Percentiles rank a stretch among this genome's conserved stretches.
phyloP scores from a whole-genome alignment of 495 filamentous ascomycete genomes.

The Aspergillus cristatus region DNA sequence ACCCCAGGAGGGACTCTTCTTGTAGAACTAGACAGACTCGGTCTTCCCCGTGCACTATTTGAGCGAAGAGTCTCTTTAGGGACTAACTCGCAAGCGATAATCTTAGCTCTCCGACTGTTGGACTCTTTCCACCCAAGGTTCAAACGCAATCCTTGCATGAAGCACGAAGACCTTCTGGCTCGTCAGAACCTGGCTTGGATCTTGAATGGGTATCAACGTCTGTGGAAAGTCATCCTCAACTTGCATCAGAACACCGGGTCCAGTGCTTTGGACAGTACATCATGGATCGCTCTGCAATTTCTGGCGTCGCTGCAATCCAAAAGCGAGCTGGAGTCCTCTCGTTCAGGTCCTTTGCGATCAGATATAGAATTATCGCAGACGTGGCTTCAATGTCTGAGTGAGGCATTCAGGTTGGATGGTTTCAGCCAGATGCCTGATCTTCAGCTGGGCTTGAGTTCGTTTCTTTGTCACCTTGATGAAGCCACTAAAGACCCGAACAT shows the following conservation, averaged over 20 bases:
- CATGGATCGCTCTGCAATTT: slow-evolving; percentile 15
- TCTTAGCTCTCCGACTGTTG: slow-evolving; percentile 19
- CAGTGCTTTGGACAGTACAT: slow-evolving; percentile 9
- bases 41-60: slow-evolving; percentile 21
- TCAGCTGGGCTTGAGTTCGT: slow-evolving; percentile 19
- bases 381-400: slow-evolving; percentile 23
- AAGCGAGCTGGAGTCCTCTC: slow-evolving; percentile 8
- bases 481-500: slow-evolving; percentile 4
- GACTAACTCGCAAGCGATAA: slow-evolving; percentile 15
- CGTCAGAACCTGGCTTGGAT: slow-evolving; percentile 28
- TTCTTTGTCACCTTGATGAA: slow-evolving; percentile 16
- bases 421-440: slow-evolving; percentile 12
- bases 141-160: not conserved
- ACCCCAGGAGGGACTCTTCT: slow-evolving; percentile 18
- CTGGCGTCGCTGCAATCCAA: slow-evolving; percentile 12
- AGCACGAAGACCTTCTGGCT: slow-evolving; percentile 9
- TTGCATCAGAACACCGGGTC: slow-evolving; percentile 16
- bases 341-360: slow-evolving; percentile 9
- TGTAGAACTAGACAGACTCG: slow-evolving; percentile 24
- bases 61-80: slow-evolving; percentile 16
- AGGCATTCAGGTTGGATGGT: slow-evolving; percentile 14
- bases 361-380: slow-evolving; percentile 18
- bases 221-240: slow-evolving; percentile 21
- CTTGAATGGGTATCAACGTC: slow-evolving; percentile 27
- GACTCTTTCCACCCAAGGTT: slow-evolving; percentile 18